Evolutionary conservation across 306 rosid genomes (phyloP).

Genomic region (Cucurbita argyrosperma): DNA sequence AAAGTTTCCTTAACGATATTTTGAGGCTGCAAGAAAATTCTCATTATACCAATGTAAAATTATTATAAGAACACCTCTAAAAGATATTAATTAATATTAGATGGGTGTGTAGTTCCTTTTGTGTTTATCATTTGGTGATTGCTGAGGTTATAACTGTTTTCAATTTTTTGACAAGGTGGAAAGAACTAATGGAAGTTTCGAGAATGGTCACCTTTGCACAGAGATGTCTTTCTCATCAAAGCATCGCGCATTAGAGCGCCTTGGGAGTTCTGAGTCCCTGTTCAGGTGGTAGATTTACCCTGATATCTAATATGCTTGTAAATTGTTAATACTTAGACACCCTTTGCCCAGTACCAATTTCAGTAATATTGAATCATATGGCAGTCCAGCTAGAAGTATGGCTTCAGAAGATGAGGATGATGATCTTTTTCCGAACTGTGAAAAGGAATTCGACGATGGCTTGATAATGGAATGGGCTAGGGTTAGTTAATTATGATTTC

Average conservation of each 20-base stretch:
- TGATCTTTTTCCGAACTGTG: slow-evolving; percentile 35
- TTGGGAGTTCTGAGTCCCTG: slow-evolving; percentile 60
- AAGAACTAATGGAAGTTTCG: slow-evolving; percentile 33
- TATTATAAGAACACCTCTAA: not conserved
- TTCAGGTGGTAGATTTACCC: slow-evolving; percentile 51
- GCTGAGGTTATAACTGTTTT: not conserved
- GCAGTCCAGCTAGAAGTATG: slow-evolving; percentile 95
- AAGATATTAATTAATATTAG: not conserved
- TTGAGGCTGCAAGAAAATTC: slow-evolving; percentile 15
- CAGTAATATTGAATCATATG: slow-evolving; percentile 38
- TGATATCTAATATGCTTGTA: slow-evolving; percentile 4
- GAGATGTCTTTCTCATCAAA: slow-evolving; percentile 28
- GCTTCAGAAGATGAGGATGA: slow-evolving; percentile 72
- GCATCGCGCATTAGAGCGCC: slow-evolving; percentile 27
- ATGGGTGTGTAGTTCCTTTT: not conserved
- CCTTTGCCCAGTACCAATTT: slow-evolving; percentile 6
- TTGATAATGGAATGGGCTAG: slow-evolving; percentile 71
- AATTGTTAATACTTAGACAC: not conserved
- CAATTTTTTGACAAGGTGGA: slow-evolving; percentile 11
- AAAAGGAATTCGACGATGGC: slow-evolving; percentile 44
- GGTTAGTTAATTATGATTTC: slow-evolving; percentile 43
- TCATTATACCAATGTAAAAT: not conserved
- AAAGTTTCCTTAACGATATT: slow-evolving; percentile 20
- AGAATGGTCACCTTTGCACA: slow-evolving; percentile 40
- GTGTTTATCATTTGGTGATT: not conserved